Conservation (phyloP, 192 early-diverging fungal species). For the Rhizoclosmatium globosum region DNA sequence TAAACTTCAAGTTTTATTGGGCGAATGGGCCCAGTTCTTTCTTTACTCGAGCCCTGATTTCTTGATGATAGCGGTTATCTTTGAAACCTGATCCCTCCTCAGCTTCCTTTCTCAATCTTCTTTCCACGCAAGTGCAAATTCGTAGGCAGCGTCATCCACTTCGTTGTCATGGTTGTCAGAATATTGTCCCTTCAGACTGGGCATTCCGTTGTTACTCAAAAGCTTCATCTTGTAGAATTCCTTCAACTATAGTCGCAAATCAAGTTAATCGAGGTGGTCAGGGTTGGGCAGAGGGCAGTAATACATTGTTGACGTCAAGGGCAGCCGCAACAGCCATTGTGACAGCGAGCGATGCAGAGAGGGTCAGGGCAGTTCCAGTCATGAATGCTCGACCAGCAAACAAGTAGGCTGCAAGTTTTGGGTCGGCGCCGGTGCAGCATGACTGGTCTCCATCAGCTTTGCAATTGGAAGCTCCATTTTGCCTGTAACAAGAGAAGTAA, state of each 20-base stretch:
- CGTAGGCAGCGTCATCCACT: conserved; percentile 44
- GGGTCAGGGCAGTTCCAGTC: conserved; percentile 46
- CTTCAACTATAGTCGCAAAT: conserved; percentile 38
- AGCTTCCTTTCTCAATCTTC: conserved; percentile 35
- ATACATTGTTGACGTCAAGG: conserved; percentile 49
- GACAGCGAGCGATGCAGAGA: conserved; percentile 44
- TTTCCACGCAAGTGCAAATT: conserved; percentile 45
- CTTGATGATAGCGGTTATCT: conserved; percentile 14
- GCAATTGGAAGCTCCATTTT: conserved; percentile 37
- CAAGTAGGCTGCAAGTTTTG: conserved; percentile 53
- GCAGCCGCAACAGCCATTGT: conserved; percentile 46
- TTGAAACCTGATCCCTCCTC: conserved; percentile 26
- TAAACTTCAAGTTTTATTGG: neutral
- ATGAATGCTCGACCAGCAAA: conserved; percentile 56
- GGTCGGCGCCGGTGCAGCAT: conserved; percentile 45
- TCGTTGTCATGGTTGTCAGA: conserved; percentile 38
- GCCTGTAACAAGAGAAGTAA: conserved; percentile 21
- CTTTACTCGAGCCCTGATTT: conserved; percentile 14
- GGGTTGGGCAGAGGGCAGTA: neutral
- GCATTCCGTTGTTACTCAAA: conserved; percentile 32
- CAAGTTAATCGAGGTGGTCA: neutral
- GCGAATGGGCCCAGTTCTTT: neutral
- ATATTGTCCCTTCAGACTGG: conserved; percentile 38
- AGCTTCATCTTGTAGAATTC: conserved; percentile 47
- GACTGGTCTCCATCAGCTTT: conserved; percentile 37